Conservation (phyloP, 1,284 basidiomycete species). For the Stereum hirsutum region DNA sequence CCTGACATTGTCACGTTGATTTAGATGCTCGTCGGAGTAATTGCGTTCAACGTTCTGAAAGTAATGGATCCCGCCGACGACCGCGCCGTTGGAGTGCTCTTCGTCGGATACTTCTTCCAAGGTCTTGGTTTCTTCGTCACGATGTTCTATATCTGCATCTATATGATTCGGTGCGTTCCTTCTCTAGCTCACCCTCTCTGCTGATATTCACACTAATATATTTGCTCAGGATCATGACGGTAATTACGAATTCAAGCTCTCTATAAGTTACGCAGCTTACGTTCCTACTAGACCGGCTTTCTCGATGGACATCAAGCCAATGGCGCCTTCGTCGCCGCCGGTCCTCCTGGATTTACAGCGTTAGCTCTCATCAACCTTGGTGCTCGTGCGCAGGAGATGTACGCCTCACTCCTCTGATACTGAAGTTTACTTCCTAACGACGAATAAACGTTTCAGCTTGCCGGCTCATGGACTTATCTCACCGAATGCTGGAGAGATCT, state of each 20-base stretch:
- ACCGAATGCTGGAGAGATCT: slow-evolving; percentile 34
- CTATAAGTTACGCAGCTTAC: slow-evolving; percentile 12
- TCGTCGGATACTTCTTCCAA: slow-evolving; percentile 40
- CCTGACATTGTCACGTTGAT: background rate
- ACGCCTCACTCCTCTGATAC: slow-evolving; percentile 10
- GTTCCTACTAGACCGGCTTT: slow-evolving; percentile 31
- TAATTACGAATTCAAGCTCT: no score
- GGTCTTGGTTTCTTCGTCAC: slow-evolving; percentile 41
- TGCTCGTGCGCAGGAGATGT: slow-evolving; percentile 29
- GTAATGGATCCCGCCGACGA: slow-evolving; percentile 26
- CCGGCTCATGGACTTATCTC: slow-evolving; percentile 28
- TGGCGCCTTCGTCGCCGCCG: slow-evolving; percentile 37
- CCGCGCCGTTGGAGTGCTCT: slow-evolving; percentile 30
- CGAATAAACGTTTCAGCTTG: slow-evolving; percentile 19
- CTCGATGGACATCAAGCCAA: slow-evolving; percentile 40
- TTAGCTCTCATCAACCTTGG: slow-evolving; percentile 38
- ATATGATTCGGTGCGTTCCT: slow-evolving; percentile 30
- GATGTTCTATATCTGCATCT: slow-evolving; percentile 41
- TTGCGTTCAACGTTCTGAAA: slow-evolving; percentile 35
- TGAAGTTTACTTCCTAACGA: slow-evolving; percentile 4
- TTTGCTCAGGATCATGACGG: slow-evolving; percentile 29
- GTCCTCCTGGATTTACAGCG: slow-evolving; percentile 40
- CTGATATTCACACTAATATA: slow-evolving; percentile 3
- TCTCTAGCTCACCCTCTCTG: slow-evolving; percentile 4
- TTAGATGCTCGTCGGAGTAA: slow-evolving; percentile 39